phyloP scores from a whole-genome alignment of 2,329 filamentous ascomycete species.

The Penicillium janthinellum region DNA sequence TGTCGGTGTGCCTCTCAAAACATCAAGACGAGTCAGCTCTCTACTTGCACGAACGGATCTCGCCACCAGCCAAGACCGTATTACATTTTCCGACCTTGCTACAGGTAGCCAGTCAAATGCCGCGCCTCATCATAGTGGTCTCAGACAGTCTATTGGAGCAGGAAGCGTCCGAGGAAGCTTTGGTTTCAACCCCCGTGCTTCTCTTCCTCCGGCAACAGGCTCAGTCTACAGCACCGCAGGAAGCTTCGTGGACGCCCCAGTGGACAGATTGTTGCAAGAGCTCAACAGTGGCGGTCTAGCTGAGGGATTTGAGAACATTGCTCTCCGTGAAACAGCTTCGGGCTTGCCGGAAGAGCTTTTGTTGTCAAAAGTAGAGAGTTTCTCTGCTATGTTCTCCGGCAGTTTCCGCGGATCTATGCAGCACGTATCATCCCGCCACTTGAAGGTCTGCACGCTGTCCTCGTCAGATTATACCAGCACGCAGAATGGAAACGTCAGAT shows the following conservation, averaged over 20 bases:
- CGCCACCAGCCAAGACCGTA: conserved; percentile 78
- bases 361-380: conserved; percentile 69
- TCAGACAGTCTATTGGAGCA: conserved; percentile 73
- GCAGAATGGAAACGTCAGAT: conserved; percentile 35
- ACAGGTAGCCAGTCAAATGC: conserved; percentile 45
- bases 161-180: conserved; percentile 66
- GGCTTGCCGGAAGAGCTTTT: conserved; percentile 72
- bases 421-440: conserved; percentile 27
- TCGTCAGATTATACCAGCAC: conserved; percentile 42
- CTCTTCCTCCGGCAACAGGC: conserved; percentile 54
- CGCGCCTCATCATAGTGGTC: conserved; percentile 48
- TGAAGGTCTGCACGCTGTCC: conserved; percentile 65
- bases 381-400: conserved; percentile 57
- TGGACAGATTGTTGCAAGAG: conserved; percentile 71
- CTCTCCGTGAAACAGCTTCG: conserved; percentile 71
- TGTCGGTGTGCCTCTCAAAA: conserved; percentile 57
- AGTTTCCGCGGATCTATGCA: conserved; percentile 32
- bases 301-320: conserved; percentile 72
- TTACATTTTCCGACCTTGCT: conserved; percentile 74
- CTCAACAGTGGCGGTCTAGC: conserved; percentile 63
- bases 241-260: conserved; percentile 67
- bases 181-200: conserved; percentile 55
- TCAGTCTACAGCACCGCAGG: conserved; percentile 54
- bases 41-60: conserved; percentile 84
- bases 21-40: conserved; percentile 84